Evolutionary conservation across 2,329 filamentous ascomycete species (phyloP).

Genomic region (Clonostachys solani): DNA sequence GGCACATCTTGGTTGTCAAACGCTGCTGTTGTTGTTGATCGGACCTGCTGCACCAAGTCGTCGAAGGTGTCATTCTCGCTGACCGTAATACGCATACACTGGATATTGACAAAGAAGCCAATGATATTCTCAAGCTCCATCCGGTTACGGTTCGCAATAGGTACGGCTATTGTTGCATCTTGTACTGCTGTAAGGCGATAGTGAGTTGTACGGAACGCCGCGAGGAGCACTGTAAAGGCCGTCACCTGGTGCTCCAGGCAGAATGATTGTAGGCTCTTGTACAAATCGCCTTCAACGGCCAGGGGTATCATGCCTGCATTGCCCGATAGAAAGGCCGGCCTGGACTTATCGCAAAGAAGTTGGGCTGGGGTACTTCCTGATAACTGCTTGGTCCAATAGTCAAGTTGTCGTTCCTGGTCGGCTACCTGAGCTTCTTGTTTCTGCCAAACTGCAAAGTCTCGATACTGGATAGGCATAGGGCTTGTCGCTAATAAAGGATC

Average conservation of each 20-base stretch:
- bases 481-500: conserved; percentile 6
- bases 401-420: conserved; percentile 6
- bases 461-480: conserved; percentile 13
- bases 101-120: conserved; percentile 17
- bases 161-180: conserved; percentile 13
- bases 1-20: conserved; percentile 12
- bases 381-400: conserved; percentile 9
- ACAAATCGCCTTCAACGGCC: neutral
- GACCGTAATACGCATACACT: conserved; percentile 13
- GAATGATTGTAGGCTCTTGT: conserved; percentile 5
- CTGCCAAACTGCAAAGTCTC: conserved; percentile 13
- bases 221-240: conserved; percentile 9
- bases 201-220: conserved; percentile 15
- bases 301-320: neutral
- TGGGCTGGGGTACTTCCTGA: conserved; percentile 5
- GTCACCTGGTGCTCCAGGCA: neutral
- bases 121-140: conserved; percentile 10
- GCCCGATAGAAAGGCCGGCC: conserved; percentile 4
- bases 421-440: conserved; percentile 3
- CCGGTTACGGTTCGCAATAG: conserved; percentile 9
- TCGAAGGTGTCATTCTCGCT: conserved; percentile 6
- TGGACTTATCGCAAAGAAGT: conserved; percentile 5
- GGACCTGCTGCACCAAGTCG: conserved; percentile 7
- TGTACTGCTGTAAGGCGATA: conserved; percentile 14
- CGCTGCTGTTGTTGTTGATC: conserved; percentile 2